Evolutionary conservation across 345 rosid genomes (phyloP).

Genomic region (Euphorbia peplus): DNA sequence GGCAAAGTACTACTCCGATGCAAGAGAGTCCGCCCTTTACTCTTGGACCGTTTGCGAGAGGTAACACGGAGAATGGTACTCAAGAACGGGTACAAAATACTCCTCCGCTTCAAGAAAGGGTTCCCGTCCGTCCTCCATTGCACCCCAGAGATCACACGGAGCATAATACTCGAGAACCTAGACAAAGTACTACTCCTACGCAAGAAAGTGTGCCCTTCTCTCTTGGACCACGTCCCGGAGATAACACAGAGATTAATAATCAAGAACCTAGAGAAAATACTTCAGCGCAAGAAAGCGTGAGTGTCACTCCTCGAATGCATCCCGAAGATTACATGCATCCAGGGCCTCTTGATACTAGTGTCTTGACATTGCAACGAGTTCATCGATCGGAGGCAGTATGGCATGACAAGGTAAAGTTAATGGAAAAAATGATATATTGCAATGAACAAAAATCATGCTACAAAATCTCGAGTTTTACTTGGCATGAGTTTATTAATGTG

Average conservation of each 20-base stretch:
- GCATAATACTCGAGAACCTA: background rate
- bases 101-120: background rate
- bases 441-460: background rate
- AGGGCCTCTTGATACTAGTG: background rate
- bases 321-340: background rate
- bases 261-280: background rate
- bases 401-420: background rate
- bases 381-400: constrained; percentile 3
- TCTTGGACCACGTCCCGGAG: background rate
- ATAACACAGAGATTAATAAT: background rate
- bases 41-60: too few species aligned
- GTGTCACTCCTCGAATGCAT: background rate
- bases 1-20: background rate
- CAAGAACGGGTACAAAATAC: background rate
- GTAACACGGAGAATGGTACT: background rate
- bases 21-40: background rate
- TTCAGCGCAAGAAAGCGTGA: background rate
- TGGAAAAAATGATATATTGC: background rate
- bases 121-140: background rate
- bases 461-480: background rate
- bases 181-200: background rate
- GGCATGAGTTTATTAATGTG: background rate
- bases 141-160: background rate
- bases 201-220: background rate
- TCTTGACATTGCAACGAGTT: background rate